Evolutionary conservation across 1,284 basidiomycete genomes (phyloP), one percentile per base, ranked within the genome.

Genomic region (Naganishia albida): DNA sequence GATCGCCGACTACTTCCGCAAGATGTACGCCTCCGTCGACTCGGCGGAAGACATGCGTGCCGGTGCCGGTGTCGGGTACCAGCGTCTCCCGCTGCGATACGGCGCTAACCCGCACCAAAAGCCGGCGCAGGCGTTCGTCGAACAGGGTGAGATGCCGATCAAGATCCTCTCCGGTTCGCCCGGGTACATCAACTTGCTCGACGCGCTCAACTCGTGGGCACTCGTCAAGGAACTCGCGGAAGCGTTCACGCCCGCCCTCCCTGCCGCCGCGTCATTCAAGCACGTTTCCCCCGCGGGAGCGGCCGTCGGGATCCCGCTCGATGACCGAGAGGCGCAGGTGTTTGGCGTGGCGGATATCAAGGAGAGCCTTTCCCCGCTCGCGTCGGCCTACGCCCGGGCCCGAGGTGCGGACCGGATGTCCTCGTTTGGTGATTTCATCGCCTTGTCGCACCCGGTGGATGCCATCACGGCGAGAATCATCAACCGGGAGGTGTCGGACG

Each of bases 81-180:
- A 96, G 80, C 85, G 93, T 69, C 84, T 95, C 71, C 83, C 91
- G 8, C 82, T 99, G 68, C 86, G 95, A 64, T 99, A 99, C 78
- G 96, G 96, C 63, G 93, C 93, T 42, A 99, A 99, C 81, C 96
- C 96, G 4, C 96, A 99, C 77, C 96, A 99, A 79, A 96, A 93
- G 81, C 96, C 95, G 38, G 96, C 96, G 1, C 94, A 98, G 80
- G 95, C 96, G 0, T 99, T 88, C 73, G 93, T 99, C 25, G 86
- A 89, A 12, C 85, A 89, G 65, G 93, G 93, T 56, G 86, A 88
- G 74, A 84, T 99, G 68, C 95, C 96, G 30, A 94, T 99, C 84
- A 96, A 90, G 83, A 89, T 89, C 48, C 84, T 99, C 20, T 88
- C 87, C 72, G 96, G 96, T 25, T 94, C 94, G 28, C 96, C 95